A percentile compares a stretch with the other conserved stretches of the same genome.
Evolutionary conservation across 139 green algal species (phyloP).

Genomic region (Chloropicon primus): DNA sequence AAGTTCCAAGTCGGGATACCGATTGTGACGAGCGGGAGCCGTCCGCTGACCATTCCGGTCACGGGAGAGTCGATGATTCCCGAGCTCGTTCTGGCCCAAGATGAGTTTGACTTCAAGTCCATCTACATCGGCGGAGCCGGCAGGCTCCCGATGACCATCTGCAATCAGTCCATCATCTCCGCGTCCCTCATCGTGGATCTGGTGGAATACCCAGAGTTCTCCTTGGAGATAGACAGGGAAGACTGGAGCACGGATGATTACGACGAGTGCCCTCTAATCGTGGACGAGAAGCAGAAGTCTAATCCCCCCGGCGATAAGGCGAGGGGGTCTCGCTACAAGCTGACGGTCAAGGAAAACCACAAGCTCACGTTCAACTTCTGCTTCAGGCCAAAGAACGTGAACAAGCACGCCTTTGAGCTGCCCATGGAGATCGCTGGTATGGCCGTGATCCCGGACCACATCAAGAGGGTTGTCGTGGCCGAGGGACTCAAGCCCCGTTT

Average conservation of each 20-base stretch:
- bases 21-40: neutral
- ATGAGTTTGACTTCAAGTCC: slow-evolving; percentile 29
- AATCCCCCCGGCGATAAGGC: neutral
- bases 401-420: slow-evolving; percentile 8
- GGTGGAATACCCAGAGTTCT: slow-evolving; percentile 30
- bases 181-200: slow-evolving; percentile 32
- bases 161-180: slow-evolving; percentile 38
- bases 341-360: slow-evolving; percentile 3
- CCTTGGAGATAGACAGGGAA: slow-evolving; percentile 36
- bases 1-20: neutral
- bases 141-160: slow-evolving; percentile 33
- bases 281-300: slow-evolving; percentile 6
- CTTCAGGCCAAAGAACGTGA: slow-evolving; percentile 3
- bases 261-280: slow-evolving; percentile 36
- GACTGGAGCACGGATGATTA: slow-evolving; percentile 40
- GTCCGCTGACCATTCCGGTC: neutral
- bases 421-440: neutral
- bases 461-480: slow-evolving; percentile 1
- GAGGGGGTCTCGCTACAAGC: neutral
- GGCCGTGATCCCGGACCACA: neutral
- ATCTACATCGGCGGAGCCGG: slow-evolving; percentile 34
- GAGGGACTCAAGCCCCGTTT: slow-evolving; percentile 30
- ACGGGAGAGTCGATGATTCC: slow-evolving; percentile 30
- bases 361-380: slow-evolving; percentile 6
- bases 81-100: slow-evolving; percentile 26